Evolutionary conservation across 1,139 yeast genomes (phyloP).

Genomic region (Sugiyamaella paludigena): DNA sequence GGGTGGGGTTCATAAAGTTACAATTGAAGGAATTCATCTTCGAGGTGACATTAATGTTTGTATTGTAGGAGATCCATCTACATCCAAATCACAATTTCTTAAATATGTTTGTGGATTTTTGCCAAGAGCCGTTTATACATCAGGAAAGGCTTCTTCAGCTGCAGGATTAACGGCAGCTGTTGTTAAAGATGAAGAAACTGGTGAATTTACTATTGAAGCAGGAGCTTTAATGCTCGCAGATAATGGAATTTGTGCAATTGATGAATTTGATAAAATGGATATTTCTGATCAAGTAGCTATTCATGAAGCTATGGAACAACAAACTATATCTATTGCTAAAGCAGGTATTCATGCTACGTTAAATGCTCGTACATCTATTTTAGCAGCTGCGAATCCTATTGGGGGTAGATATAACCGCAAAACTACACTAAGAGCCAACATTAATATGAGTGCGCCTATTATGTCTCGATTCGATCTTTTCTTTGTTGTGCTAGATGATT

Average conservation of each 20-base stretch:
- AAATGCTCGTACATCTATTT: slow-evolving; percentile 91
- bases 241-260: slow-evolving; percentile 97
- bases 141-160: slow-evolving; percentile 98
- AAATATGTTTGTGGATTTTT: slow-evolving; percentile 90
- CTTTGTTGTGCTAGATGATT: slow-evolving; percentile 91
- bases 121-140: slow-evolving; percentile 94
- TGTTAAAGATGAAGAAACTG: slow-evolving; percentile 95
- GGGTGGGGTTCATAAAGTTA: slow-evolving; percentile 94
- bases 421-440: slow-evolving; percentile 76
- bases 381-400: slow-evolving; percentile 97
- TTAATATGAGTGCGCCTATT: slow-evolving; percentile 98
- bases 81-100: slow-evolving; percentile 93
- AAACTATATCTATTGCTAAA: slow-evolving; percentile 94
- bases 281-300: slow-evolving; percentile 94
- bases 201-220: slow-evolving; percentile 96
- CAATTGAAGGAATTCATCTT: slow-evolving; percentile 90
- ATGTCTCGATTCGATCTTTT: slow-evolving; percentile 97
- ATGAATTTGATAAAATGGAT: slow-evolving; percentile 98
- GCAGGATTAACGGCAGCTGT: slow-evolving; percentile 99
- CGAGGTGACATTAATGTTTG: slow-evolving; percentile 98
- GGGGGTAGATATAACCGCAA: slow-evolving; percentile 94
- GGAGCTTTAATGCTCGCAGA: slow-evolving; percentile 99
- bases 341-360: slow-evolving; percentile 98
- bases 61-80: slow-evolving; percentile 97
- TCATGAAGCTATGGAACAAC: slow-evolving; percentile 99